A percentile compares a stretch with the other conserved stretches of the same genome.
Evolutionary conservation across 2,329 filamentous ascomycete species (phyloP).

Genomic region (Neofusicoccum umdonicola): DNA sequence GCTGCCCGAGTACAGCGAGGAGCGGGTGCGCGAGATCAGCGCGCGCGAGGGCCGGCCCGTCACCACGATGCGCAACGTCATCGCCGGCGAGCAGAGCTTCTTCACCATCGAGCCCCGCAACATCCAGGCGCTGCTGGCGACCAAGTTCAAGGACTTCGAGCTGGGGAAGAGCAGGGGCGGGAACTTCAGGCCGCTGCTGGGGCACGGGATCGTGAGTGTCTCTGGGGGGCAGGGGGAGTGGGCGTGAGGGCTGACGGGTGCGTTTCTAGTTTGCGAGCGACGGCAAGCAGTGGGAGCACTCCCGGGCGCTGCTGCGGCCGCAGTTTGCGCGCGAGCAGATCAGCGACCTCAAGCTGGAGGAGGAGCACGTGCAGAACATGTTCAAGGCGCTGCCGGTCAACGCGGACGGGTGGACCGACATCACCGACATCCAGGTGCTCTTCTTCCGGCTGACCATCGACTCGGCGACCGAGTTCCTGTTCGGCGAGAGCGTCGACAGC

Average conservation of each 20-base stretch:
- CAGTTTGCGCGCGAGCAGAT: constrained; percentile 55
- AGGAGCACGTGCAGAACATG: constrained; percentile 58
- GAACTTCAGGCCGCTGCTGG: constrained; percentile 42
- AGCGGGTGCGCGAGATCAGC: constrained; percentile 26
- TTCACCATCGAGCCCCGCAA: constrained; percentile 49
- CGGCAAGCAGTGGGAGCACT: constrained; percentile 40
- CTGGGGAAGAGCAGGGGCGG: constrained; percentile 34
- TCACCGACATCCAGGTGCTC: constrained; percentile 39
- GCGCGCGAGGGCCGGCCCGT: constrained; percentile 24
- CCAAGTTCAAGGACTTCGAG: constrained; percentile 48
- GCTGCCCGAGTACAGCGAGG: constrained; percentile 30
- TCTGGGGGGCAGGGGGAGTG: too few relatives aligned
- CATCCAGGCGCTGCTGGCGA: constrained; percentile 45
- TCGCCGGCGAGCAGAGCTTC: constrained; percentile 42
- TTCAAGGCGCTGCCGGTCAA: constrained; percentile 54
- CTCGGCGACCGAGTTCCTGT: constrained; percentile 50
- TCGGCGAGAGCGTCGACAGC: constrained; percentile 43
- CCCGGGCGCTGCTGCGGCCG: constrained; percentile 51
- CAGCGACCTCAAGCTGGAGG: constrained; percentile 56
- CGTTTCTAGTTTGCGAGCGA: constrained; percentile 43
- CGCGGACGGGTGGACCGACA: constrained; percentile 44
- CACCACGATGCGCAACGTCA: constrained; percentile 33
- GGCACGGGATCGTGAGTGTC: constrained; percentile 35
- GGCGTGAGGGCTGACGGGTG: neutral
- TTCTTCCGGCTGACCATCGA: constrained; percentile 53